Evolutionary conservation across 2,329 filamentous ascomycete species (phyloP), one percentile per base, ranked within the genome.

Genomic region (Aspergillus alliaceus): DNA sequence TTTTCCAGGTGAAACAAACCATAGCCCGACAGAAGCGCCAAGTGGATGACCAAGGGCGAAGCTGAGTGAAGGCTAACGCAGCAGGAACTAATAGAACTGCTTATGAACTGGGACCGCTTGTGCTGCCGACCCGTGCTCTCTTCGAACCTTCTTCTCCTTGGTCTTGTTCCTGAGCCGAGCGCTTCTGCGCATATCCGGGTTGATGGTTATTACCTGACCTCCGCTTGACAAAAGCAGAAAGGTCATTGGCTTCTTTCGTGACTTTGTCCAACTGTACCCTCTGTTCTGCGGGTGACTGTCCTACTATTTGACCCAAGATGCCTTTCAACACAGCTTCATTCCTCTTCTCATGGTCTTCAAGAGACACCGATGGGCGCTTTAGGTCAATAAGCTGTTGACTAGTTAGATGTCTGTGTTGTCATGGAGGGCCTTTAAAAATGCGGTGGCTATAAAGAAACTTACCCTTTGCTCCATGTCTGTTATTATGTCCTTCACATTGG

Each of bases 401-500:
- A 18, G 35, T 64, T 35, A 63, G 40, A 49, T 20, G 35, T 29
- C 22, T 40, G 48, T 50, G 18, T 8, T 8, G 59, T 34, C 15
- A 59, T 54, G 47, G 34, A 40, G 48, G n/a, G 40, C 32, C 24
- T 32, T 35, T 22, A 12, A 25, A n/a, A 46, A 20, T 12, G 12
- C 49, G 24, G 22, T 46, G 22, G 25, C 14, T 18, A 27, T n/a
- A 4, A 54, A 25, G 3, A 54, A 51, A 68, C 76, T 72, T 71
- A 83, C 80, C 59, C 84, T 75, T 65, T 83, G 80, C 64, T 85
- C 77, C 79, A 88, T 86, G 51, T 88, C 86, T 22, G 77, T 76
- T 3, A 87, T 72, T 69, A 88, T 85, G 42, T 85, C 82, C 63
- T 82, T 83, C 22, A 86, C 84, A 55, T 88, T 85, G 5, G 77